phyloP scores from a whole-genome alignment of 1,284 basidiomycete genomes.

The Ustilago vetiveriae region DNA sequence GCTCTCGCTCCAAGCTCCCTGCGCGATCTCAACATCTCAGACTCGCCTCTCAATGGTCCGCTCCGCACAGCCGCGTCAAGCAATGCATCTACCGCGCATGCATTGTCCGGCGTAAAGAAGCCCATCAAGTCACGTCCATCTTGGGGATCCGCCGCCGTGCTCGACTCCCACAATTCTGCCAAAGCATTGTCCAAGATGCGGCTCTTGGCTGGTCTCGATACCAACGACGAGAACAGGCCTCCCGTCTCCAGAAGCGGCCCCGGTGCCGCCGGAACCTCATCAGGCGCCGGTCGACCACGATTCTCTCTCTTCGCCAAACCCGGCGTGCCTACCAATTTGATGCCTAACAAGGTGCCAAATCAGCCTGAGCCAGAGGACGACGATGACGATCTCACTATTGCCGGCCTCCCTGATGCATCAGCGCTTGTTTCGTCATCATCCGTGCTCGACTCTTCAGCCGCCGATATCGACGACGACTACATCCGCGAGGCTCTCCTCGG shows the following conservation, averaged over 20 bases:
- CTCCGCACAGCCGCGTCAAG: conserved; percentile 12
- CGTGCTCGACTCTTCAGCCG: conserved; percentile 6
- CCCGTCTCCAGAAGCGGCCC: conserved; percentile 22
- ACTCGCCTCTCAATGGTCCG: conserved; percentile 31
- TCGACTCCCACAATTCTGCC: conserved; percentile 28
- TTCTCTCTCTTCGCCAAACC: conserved; percentile 49
- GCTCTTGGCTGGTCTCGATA: conserved; percentile 33
- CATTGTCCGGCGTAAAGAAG: conserved; percentile 14
- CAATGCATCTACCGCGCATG: too few relatives aligned
- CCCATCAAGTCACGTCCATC: conserved; percentile 40
- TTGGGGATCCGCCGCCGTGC: conserved; percentile 38
- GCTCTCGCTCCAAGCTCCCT: conserved; percentile 31
- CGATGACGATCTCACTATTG: conserved; percentile 34
- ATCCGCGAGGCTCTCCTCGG: conserved; percentile 46
- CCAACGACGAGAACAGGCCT: conserved; percentile 41
- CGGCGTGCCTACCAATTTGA: conserved; percentile 37
- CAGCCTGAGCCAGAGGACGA: conserved; percentile 29
- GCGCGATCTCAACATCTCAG: conserved; percentile 40
- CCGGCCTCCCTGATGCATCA: conserved; percentile 18
- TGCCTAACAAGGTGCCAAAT: conserved; percentile 24
- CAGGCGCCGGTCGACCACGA: conserved; percentile 24
- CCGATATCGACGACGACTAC: conserved; percentile 42
- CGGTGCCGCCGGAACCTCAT: conserved; percentile 4
- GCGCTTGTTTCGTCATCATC: conserved; percentile 13
- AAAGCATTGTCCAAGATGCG: conserved; percentile 44